Base-by-base conservation (phyloP, 495 filamentous ascomycete genomes). In the Penicillium longicatenatum region DNA sequence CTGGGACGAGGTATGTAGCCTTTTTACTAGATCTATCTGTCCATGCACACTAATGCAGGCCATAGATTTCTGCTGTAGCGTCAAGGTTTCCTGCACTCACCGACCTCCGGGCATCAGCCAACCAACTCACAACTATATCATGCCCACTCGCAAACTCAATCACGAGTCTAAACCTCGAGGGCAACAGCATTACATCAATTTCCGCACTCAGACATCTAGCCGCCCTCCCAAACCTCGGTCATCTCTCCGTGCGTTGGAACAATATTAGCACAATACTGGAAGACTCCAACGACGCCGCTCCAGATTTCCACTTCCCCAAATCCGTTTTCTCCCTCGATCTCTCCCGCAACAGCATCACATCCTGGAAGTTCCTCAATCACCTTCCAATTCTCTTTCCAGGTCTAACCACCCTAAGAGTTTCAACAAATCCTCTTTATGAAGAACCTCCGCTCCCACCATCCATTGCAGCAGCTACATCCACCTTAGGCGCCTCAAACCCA, bases 341-440 rank as follows among this genome's bases (percentile, higher is more conserved):
- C 6, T 92, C 91, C 17, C 88, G 88, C 73, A 96, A 96, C 73
- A 67, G 74, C 3, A 82, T 97, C 42, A 61, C 77, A n/a, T 75
- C 76, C 35, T 96, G 91, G 89, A 59, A 66, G 33, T 86, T 90
- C 62, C 77, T 96, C 52, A 86, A 96, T 60, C 61, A 75, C 0
- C 78, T 97, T 5, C 68, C 82, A 1, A 49, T 60, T 5, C 73
- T 82, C 12, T 91, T 95, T 57, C 93, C 93, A 3, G 81, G 83
- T n/a, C 57, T 80, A 5, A 58, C 69, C 30, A 81, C 81, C 20
- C 84, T 98, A 42, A 86, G 92, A 12, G 82, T 95, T 57, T 85
- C 89, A 3, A 86, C 89, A 66, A 97, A 97, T 64, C 91, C 93
- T 0, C 81, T 98, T 31, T 92, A 87, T 75, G 75, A 85, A 45